These are phyloP conservation scores for Dalechampia spathulata DNA, from an alignment of 441 rosid species.

Conservation along the genomic window DNA sequence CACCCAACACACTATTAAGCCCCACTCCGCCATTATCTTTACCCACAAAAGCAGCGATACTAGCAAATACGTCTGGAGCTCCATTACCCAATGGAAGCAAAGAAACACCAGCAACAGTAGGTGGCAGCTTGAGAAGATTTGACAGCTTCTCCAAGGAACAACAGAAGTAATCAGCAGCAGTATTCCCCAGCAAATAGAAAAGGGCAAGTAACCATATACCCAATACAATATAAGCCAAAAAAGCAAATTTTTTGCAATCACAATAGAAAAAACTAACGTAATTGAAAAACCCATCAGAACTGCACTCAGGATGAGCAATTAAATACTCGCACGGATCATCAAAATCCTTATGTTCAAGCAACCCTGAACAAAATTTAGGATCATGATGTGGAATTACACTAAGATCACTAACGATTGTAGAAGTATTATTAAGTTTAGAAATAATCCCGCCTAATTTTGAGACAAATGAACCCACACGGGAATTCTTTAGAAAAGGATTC, in stretches of 20 bases:
- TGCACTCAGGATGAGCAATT: conserved; percentile 57
- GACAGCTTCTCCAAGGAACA: conserved; percentile 84
- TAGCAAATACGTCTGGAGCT: conserved; percentile 90
- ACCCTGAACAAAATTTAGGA: conserved; percentile 27
- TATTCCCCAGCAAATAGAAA: conserved; percentile 80
- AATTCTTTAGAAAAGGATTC: conserved; percentile 2
- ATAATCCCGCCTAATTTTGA: not conserved
- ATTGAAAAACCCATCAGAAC: conserved; percentile 64
- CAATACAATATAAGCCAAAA: conserved; percentile 44
- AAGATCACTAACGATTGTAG: not conserved
- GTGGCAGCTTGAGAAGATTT: conserved; percentile 52
- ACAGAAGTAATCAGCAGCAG: conserved; percentile 85
- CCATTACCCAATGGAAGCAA: conserved; percentile 88
- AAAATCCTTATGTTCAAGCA: conserved; percentile 26
- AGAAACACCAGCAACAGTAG: conserved; percentile 85
- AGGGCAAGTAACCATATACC: conserved; percentile 67
- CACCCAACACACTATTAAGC: conserved; percentile 78
- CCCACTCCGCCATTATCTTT: conserved; percentile 68
- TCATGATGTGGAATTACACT: conserved; percentile 1
- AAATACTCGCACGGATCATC: conserved; percentile 49
- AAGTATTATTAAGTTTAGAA: not conserved
- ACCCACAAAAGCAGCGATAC: conserved; percentile 80
- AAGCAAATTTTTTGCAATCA: conserved; percentile 33
- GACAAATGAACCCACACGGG: not conserved
- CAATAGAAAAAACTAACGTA: conserved; percentile 72